Percentiles rank a stretch among this genome's conserved stretches.
phyloP scores from a whole-genome alignment of 805 yeast species.

The Barnettozyma botsteinii region DNA sequence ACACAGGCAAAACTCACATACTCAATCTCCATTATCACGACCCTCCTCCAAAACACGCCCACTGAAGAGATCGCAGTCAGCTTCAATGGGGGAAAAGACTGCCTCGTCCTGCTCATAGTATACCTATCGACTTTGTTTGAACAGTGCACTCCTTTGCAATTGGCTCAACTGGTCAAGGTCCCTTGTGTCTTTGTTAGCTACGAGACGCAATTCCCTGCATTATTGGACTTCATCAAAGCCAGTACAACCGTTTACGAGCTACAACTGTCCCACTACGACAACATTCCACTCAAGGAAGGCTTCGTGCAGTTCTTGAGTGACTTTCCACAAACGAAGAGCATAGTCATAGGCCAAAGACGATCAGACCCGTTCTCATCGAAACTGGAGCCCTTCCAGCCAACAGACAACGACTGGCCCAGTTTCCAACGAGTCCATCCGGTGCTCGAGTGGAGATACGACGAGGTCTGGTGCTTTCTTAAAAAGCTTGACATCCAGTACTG shows the following conservation, averaged over 20 bases:
- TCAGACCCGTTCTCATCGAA: constrained; percentile 78
- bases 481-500: constrained; percentile 63
- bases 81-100: constrained; percentile 96
- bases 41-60: constrained; percentile 7
- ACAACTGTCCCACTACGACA: constrained; percentile 33
- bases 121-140: constrained; percentile 52
- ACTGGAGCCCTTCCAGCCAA: constrained; percentile 56
- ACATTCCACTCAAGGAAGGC: constrained; percentile 57
- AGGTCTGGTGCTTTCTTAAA: constrained; percentile 79
- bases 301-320: constrained; percentile 52
- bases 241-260: constrained; percentile 54
- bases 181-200: constrained; percentile 71
- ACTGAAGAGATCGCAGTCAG: constrained; percentile 62
- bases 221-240: constrained; percentile 55
- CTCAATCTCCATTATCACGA: constrained; percentile 2
- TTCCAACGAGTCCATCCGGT: constrained; percentile 85
- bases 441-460: constrained; percentile 77
- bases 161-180: constrained; percentile 28
- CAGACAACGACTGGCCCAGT: constrained; percentile 90
- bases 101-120: constrained; percentile 78
- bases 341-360: constrained; percentile 82
- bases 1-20: constrained; percentile 4
- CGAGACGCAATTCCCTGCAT: constrained; percentile 65
- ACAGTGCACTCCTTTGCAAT: constrained; percentile 14
- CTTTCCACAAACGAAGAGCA: constrained; percentile 55